A percentile compares a stretch with the other conserved stretches of the same genome.
phyloP scores from a whole-genome alignment of 306 rosid genomes.

The Datisca glomerata region DNA sequence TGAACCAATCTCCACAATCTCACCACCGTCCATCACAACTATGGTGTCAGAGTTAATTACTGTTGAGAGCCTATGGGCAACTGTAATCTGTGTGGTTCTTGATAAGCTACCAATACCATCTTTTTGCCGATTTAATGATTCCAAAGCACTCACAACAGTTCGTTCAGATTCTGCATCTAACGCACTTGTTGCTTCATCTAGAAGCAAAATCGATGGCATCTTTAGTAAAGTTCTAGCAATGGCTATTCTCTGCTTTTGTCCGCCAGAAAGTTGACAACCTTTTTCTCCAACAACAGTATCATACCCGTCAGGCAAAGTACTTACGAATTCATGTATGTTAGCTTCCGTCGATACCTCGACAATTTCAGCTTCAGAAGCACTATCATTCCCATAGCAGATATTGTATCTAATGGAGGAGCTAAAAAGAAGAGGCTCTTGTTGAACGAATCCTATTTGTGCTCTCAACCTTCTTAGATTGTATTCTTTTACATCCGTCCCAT shows the following conservation, averaged over 20 bases:
- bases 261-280: conserved; percentile 90
- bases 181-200: conserved; percentile 95
- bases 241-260: conserved; percentile 90
- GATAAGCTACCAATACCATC: no score
- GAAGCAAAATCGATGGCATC: conserved; percentile 61
- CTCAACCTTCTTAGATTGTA: conserved; percentile 74
- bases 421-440: conserved; percentile 83
- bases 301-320: conserved; percentile 65
- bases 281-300: conserved; percentile 66
- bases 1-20: conserved; percentile 59
- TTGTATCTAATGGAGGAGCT: conserved; percentile 63
- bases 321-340: conserved; percentile 61
- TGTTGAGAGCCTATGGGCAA: conserved; percentile 82
- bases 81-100: conserved; percentile 58
- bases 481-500: conserved; percentile 47
- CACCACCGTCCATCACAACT: conserved; percentile 64
- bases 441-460: conserved; percentile 68
- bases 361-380: conserved; percentile 59
- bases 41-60: conserved; percentile 61
- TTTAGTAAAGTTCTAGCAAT: conserved; percentile 71
- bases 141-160: conserved; percentile 50
- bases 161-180: conserved; percentile 81
- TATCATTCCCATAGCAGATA: conserved; percentile 53
- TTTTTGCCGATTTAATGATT: conserved; percentile 29
- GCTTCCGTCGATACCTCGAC: conserved; percentile 62